These are phyloP conservation scores for Malus domestica DNA, from an alignment of 306 rosid genomes.

Conservation along the genomic window DNA sequence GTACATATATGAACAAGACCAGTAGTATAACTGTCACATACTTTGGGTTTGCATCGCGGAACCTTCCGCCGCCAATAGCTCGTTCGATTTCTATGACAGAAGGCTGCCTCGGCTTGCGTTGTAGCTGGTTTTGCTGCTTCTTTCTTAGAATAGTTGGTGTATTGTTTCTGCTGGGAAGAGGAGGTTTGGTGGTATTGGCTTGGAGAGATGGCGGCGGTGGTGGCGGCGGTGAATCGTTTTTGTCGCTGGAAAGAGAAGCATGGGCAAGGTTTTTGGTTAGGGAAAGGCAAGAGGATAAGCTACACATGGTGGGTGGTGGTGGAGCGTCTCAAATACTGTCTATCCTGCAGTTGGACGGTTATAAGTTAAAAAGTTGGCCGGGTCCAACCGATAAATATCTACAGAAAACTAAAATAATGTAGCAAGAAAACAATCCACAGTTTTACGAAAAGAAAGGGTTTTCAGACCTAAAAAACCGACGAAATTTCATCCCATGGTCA, in stretches of 20 bases:
- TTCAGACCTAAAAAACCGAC: neutral
- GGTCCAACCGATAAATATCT: neutral
- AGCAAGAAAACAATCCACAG: neutral
- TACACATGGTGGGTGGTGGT: conserved; percentile 32
- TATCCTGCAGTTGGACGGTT: neutral
- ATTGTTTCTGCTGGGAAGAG: neutral
- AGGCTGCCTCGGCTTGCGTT: conserved; percentile 31
- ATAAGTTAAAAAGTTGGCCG: neutral
- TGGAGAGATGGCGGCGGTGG: conserved; percentile 17
- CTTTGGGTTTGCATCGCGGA: conserved; percentile 61
- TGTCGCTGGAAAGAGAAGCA: conserved; percentile 29
- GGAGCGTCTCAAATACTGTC: neutral
- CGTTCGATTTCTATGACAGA: conserved; percentile 61
- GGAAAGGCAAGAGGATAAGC: conserved; percentile 30
- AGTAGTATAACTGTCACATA: neutral
- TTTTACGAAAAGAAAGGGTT: neutral
- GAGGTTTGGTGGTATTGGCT: conserved; percentile 15
- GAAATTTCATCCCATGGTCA: neutral
- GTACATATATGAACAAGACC: neutral
- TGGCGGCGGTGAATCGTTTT: conserved; percentile 3
- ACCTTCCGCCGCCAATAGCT: conserved; percentile 75
- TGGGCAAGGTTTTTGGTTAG: conserved; percentile 23
- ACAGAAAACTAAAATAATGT: neutral
- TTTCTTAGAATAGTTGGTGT: conserved; percentile 3
- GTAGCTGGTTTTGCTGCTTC: conserved; percentile 3